Conservation (phyloP, 2,329 filamentous ascomycete genomes). For the Triangularia setosa region DNA sequence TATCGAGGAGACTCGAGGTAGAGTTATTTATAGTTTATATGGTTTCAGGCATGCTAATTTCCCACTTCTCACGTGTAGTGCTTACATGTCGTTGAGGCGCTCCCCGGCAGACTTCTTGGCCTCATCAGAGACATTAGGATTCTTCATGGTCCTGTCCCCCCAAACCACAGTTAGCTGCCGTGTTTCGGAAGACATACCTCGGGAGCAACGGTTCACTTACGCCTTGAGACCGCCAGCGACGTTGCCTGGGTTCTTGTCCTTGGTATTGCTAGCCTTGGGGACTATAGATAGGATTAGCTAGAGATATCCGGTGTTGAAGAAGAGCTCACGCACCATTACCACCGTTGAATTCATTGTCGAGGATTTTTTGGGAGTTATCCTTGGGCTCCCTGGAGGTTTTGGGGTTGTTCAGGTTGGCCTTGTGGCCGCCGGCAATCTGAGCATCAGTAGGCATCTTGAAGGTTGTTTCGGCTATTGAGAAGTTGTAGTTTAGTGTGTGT, state of each 20-base stretch:
- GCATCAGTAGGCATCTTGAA: conserved; percentile 45
- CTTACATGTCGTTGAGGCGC: conserved; percentile 41
- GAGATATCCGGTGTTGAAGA: neutral
- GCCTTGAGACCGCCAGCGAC: conserved; percentile 50
- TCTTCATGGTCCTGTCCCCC: conserved; percentile 43
- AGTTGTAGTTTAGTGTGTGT: neutral
- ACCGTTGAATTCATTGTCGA: conserved; percentile 47
- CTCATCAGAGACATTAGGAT: conserved; percentile 54
- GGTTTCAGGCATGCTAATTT: neutral
- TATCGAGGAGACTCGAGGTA: neutral
- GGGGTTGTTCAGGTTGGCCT: conserved; percentile 55
- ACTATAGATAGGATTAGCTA: conserved; percentile 4
- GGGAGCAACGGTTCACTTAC: conserved; percentile 33
- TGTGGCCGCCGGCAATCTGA: conserved; percentile 55
- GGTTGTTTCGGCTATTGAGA: neutral
- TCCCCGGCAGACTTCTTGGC: conserved; percentile 54
- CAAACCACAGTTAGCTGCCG: neutral
- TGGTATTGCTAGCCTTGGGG: conserved; percentile 7
- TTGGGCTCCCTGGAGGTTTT: conserved; percentile 53
- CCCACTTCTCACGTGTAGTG: neutral
- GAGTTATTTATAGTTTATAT: neutral
- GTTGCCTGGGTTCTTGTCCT: conserved; percentile 50
- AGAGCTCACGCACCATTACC: conserved; percentile 31
- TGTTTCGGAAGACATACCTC: conserved; percentile 14
- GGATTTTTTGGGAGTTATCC: conserved; percentile 49